Conservation (phyloP, 2,329 filamentous ascomycete species). For the Hirsutella rhossiliensis region DNA sequence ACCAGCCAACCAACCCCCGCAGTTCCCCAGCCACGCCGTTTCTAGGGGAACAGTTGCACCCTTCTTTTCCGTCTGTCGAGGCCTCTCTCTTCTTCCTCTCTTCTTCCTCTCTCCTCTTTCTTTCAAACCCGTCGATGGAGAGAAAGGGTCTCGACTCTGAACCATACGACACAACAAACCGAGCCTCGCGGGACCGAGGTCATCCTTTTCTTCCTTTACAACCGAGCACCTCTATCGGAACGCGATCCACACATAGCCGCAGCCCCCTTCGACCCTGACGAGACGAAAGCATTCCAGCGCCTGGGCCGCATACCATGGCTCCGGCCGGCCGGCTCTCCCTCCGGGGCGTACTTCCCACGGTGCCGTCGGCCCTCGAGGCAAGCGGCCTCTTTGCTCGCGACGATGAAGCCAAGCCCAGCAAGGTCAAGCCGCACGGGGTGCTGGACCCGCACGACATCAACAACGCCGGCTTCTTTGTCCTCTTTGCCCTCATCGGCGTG, state of each 20-base stretch:
- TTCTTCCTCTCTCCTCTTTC: too few species aligned
- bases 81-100: too few species aligned
- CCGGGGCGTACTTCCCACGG: conserved; percentile 15
- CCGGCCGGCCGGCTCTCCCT: conserved; percentile 24
- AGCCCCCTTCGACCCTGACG: not conserved
- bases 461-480: conserved; percentile 63
- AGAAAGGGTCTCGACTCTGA: too few species aligned
- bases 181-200: too few species aligned
- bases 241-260: not conserved
- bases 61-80: too few species aligned
- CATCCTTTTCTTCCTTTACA: too few species aligned
- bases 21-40: too few species aligned
- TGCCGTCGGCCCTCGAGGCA: conserved; percentile 9
- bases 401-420: conserved; percentile 10
- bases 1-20: too few species aligned
- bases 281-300: conserved; percentile 7
- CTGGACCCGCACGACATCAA: conserved; percentile 45
- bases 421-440: conserved; percentile 29
- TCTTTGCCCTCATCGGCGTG: conserved; percentile 76
- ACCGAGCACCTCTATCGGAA: not conserved
- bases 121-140: too few species aligned
- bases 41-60: too few species aligned
- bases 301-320: conserved; percentile 19
- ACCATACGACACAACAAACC: too few species aligned
- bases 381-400: conserved; percentile 26